These are phyloP conservation scores for Dryas alaskensis DNA, from an alignment of 306 rosid genomes.

Conservation along the genomic window DNA sequence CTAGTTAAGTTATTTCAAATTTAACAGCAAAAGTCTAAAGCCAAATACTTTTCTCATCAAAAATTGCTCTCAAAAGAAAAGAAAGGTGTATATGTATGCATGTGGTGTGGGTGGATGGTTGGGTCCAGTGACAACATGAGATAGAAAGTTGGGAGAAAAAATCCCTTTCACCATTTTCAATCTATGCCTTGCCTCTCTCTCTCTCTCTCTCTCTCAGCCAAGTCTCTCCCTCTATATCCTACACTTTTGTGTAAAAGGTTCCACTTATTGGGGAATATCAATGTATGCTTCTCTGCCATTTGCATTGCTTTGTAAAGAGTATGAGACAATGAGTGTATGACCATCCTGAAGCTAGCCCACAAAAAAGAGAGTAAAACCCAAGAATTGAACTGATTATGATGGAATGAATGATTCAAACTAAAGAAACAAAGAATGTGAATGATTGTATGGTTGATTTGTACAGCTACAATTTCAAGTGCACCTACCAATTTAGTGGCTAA, in stretches of 20 bases:
- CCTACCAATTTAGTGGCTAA: too few species aligned
- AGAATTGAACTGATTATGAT: neutral
- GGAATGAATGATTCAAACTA: neutral
- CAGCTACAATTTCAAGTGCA: too few species aligned
- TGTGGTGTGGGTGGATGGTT: conserved; percentile 40
- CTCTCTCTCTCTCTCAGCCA: conserved; percentile 10
- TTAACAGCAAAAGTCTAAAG: conserved; percentile 26
- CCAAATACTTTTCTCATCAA: conserved; percentile 10
- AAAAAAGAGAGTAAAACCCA: conserved; percentile 3
- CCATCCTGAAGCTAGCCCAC: conserved; percentile 8
- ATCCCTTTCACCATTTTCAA: conserved; percentile 44
- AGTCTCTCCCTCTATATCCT: conserved; percentile 23
- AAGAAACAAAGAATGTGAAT: neutral
- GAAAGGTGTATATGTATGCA: conserved; percentile 26
- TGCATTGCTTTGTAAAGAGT: conserved; percentile 27
- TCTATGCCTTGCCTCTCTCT: conserved; percentile 31
- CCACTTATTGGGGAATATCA: conserved; percentile 60
- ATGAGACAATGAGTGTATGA: conserved; percentile 1
- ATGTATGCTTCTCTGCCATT: conserved; percentile 23
- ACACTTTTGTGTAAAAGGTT: conserved; percentile 49
- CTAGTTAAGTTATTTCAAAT: conserved; percentile 13
- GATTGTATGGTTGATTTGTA: neutral
- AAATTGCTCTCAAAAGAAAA: conserved; percentile 6
- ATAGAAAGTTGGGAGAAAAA: conserved; percentile 31
- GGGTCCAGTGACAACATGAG: conserved; percentile 34